Evolutionary conservation across 2,329 filamentous ascomycete species (phyloP), one percentile per base, ranked within the genome.

Genomic region (Beauveria brongniartii): DNA sequence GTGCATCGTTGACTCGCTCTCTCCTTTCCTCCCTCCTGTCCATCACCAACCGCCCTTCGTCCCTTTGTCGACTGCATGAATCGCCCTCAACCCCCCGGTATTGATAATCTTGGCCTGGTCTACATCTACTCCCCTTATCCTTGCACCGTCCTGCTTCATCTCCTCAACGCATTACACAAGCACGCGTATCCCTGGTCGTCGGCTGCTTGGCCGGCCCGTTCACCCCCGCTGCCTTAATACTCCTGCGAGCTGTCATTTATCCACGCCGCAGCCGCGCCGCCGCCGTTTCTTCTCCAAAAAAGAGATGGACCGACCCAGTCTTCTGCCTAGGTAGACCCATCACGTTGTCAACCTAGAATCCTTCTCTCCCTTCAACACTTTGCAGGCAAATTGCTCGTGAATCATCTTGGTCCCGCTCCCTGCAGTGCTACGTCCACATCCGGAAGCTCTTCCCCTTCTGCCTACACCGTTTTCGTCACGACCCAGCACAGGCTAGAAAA

Each of bases 151-250:
- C 26, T 59, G 56, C 26, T 46, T 43, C 48, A 40, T 53, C 47
- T 53, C 56, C 56, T 55, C 24, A 26, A 44, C 53, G 20, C 40
- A 41, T 43, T 47, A 48, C n/a, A 28, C 37, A 52, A 34, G 46
- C 48, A 46, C 37, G 34, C 24, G 28, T 34, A 37, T 50, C 48
- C 56, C 56, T 59, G 56, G 56, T 59, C 55, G 28, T 52, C 40
- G 47, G 48, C 48, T 52, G 37, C 55, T 58, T 51, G 55, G 46
- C 55, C 55, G 55, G 55, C 55, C 55, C 40, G 48, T 52, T 28
- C 56, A 52, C 52, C 56, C 56, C 56, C 56, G 56, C 56, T 59
- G 56, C 40, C 48, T 59, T 59, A 59, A 59, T 59, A 52, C 56
- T 59, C 56, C 37, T 48, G 56, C 48, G 48, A 53, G 48, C 56